Conservation (phyloP, 2,329 filamentous ascomycete species). For the Myotisia sp. region DNA sequence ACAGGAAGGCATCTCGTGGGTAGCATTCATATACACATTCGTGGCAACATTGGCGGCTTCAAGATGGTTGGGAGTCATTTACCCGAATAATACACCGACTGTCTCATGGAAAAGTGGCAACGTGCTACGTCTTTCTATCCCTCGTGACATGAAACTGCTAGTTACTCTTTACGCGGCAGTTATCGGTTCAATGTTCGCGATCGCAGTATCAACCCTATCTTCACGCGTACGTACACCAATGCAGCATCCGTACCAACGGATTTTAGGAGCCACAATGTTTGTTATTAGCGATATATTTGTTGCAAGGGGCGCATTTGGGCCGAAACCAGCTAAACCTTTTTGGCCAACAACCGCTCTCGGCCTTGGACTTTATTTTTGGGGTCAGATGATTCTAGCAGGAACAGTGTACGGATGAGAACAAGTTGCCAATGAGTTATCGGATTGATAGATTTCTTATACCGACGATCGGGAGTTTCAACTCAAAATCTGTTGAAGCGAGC, state of each 20-base stretch:
- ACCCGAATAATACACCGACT: conserved; percentile 9
- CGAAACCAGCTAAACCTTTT: conserved; percentile 4
- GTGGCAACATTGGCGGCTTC: conserved; percentile 13
- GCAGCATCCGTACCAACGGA: conserved; percentile 15
- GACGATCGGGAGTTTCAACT: too few relatives aligned
- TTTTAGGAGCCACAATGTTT: conserved; percentile 20
- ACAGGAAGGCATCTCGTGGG: conserved; percentile 8
- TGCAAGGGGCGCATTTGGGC: conserved; percentile 20
- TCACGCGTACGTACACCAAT: too few relatives aligned
- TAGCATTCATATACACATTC: conserved; percentile 12
- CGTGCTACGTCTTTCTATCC: conserved; percentile 15
- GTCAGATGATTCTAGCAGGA: conserved; percentile 18
- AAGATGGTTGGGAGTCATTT: conserved; percentile 18
- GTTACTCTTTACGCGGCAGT: conserved; percentile 17
- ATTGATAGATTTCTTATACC: too few relatives aligned
- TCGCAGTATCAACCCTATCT: conserved; percentile 13
- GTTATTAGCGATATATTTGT: conserved; percentile 21
- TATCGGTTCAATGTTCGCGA: conserved; percentile 18
- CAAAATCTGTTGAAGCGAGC: too few relatives aligned
- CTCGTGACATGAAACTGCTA: conserved; percentile 16
- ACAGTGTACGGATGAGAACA: conserved; percentile 7
- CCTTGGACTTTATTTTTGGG: conserved; percentile 19
- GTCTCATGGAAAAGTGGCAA: conserved; percentile 10
- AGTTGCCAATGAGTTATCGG: too few relatives aligned
- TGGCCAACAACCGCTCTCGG: conserved; percentile 13